Evolutionary conservation across 1,139 yeast species (phyloP), one percentile per base, ranked within the genome.

Genomic region (Geotrichum citri-aurantii): DNA sequence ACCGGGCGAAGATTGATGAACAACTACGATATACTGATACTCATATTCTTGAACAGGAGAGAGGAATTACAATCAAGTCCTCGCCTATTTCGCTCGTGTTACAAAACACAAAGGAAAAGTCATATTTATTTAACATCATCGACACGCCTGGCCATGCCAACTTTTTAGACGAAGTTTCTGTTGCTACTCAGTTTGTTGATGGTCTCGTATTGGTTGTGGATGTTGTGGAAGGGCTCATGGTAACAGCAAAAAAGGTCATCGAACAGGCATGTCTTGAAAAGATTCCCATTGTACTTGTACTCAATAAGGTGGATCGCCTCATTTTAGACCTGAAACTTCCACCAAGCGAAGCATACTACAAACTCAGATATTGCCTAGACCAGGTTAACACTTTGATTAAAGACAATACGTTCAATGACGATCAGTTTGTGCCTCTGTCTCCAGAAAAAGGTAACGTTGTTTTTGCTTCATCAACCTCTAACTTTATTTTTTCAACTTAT

Each of bases 121-220:
- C 96, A 0, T 74, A 75, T 46, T 80, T 82, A 1, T 67, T 86
- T 31, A 89, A 87, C 66, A 65, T 91, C 2, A 64, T 90, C 1
- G 99, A 95, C 67, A 79, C 96, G 0, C 99, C 99, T 0, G 99
- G 99, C 0, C 98, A 93, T 72, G 80, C 82, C 1, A 86, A 90
- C 66, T 93, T 93, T 68, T 73, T 79, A 37, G 97, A 89, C 68
- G 98, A 93, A 66, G 75, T 83, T 2, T 77, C 82, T 0, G 79
- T 83, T 0, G 81, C 87, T 0, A 70, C 85, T 23, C 71, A 82
- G 33, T 76, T 84, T 1, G 81, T 81, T 0, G 98, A 93, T 64
- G 84, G 86, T 1, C 82, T 81, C 0, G 75, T 86, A 0, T 71
- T 92, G 1, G 87, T 90, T 0, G 76, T 93, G n/a, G 99, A 95